Base-by-base conservation (phyloP, 129 eudicot species). In the Tanacetum coccineum region DNA sequence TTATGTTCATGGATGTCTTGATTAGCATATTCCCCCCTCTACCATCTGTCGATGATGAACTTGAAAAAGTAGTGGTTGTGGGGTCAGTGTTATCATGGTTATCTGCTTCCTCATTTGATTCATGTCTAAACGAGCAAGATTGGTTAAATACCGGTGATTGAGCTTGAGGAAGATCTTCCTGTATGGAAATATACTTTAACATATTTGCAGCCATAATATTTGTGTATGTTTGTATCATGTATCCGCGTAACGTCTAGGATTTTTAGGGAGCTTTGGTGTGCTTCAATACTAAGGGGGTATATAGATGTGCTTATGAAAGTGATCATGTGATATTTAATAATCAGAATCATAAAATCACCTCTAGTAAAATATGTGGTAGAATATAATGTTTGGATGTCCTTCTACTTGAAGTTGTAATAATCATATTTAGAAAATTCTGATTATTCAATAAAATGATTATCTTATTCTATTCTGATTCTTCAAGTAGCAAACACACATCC, bases 111-210 rank as follows among this genome's bases (percentile, higher is more conserved):
- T 76, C 78, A 49, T 51, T 73, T 44, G 70, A 65, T 58, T 77
- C 72, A 65, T 58, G 58, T 64, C 47, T 67, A 9, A 63, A 62
- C 50, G 74, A 13, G 53, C 22, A 36, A 51, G 69, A 25, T 44
- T 84, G 79, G 49, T 73, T 70, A 64, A 74, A 63, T 45, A 42
- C 74, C 51, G 77, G 81, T 54, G 86, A 72, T 25, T 68, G 76
- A 49, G 64, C 66, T 48, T 28, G 70, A 36, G 71, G 55, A 66
- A 71, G 57, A 64, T 76, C 78, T 40, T 76, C 87, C 87, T 85
- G 84, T 42, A 53, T 54, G 19, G 19, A 73, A 55, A 63, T 64
- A 53, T 64, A 64, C 47, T 48, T 72, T n/a, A n/a, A n/a, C 12
- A 32, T 13, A 17, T 62, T 72, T 63, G 54, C 32, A 72, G 30